Evolutionary conservation across 2,329 filamentous ascomycete genomes (phyloP), one percentile per base, ranked within the genome.

Genomic region (Exophiala alcalophila): DNA sequence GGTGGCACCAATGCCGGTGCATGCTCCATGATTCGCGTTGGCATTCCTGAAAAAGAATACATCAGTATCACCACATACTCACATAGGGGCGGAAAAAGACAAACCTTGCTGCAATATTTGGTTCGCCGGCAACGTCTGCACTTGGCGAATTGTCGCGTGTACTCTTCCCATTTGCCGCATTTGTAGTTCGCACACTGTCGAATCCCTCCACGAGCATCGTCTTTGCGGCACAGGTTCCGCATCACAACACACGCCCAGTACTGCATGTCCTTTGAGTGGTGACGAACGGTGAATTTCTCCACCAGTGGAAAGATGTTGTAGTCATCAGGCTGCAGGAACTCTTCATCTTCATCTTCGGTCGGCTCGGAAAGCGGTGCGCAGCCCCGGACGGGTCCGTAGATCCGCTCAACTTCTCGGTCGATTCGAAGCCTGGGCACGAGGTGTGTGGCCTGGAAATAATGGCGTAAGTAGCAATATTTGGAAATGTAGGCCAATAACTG

Each of bases 171-270:
- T 63, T 94, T 96, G 48, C 91, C 91, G 65, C 92, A 98, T 66
- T 95, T 83, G 70, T 94, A 98, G 70, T 96, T 96, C 40, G 92
- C 92, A 65, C 92, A 98, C 64, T 98, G 92, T 43, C 92, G 78
- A 56, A 98, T 97, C 46, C 92, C 92, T 28, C 92, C 92, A 33
- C 87, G 79, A 8, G 85, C 87, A 62, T 98, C 92, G 63, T 98
- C 92, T 69, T 98, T 98, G 53, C 92, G 86, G 73, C 92, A 98
- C 35, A 98, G 78, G 62, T 98, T 98, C 53, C 92, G 80, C 92
- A 98, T 98, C 31, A 98, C 92, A 11, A 98, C 92, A 50, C 91
- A 92, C 12, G 92, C 92, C 92, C 92, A 98, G 70, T 98, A 98
- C 65, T 96, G 91, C 92, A 98, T 98, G 62, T 96, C 90, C 47